Percentiles rank a stretch among this genome's conserved stretches.
Conservation (phyloP, 192 early-diverging fungal genomes). For the Umbelopsis isabellina region DNA sequence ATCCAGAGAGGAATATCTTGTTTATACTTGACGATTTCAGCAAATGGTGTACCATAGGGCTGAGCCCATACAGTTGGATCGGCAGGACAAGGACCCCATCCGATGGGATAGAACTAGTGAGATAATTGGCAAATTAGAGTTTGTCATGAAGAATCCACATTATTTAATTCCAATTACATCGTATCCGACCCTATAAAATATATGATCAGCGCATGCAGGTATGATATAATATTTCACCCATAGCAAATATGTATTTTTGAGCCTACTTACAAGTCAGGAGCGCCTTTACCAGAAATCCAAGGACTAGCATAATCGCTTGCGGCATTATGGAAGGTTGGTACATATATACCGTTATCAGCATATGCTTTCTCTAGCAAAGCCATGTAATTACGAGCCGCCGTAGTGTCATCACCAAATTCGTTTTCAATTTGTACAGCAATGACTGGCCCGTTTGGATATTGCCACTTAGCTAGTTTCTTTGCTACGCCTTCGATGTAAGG, state of each 20-base stretch:
- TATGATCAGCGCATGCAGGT: not conserved
- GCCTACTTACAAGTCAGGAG: conserved; percentile 20
- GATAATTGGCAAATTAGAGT: not conserved
- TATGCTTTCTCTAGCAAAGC: conserved; percentile 16
- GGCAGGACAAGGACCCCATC: conserved; percentile 17
- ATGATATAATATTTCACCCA: not conserved
- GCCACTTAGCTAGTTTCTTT: conserved; percentile 6
- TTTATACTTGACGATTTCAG: conserved; percentile 22
- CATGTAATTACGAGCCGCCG: conserved; percentile 13
- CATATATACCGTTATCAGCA: conserved; percentile 23
- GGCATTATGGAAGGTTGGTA: conserved; percentile 28
- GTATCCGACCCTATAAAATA: conserved; percentile 14
- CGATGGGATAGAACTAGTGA: conserved; percentile 19
- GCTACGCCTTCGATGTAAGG: conserved; percentile 26
- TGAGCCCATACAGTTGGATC: conserved; percentile 8
- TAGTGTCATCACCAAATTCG: conserved; percentile 44
- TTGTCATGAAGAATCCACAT: not conserved
- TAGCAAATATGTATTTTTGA: not conserved
- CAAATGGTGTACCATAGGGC: conserved; percentile 9
- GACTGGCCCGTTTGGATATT: conserved; percentile 59
- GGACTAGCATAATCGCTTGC: conserved; percentile 23
- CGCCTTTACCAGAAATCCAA: conserved; percentile 19
- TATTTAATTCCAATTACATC: conserved; percentile 1
- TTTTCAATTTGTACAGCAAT: conserved; percentile 82
- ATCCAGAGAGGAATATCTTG: conserved; percentile 26